Evolutionary conservation across 2,329 filamentous ascomycete genomes (phyloP), one percentile per base, ranked within the genome.

Genomic region (Pseudovirgaria hyperparasitica): DNA sequence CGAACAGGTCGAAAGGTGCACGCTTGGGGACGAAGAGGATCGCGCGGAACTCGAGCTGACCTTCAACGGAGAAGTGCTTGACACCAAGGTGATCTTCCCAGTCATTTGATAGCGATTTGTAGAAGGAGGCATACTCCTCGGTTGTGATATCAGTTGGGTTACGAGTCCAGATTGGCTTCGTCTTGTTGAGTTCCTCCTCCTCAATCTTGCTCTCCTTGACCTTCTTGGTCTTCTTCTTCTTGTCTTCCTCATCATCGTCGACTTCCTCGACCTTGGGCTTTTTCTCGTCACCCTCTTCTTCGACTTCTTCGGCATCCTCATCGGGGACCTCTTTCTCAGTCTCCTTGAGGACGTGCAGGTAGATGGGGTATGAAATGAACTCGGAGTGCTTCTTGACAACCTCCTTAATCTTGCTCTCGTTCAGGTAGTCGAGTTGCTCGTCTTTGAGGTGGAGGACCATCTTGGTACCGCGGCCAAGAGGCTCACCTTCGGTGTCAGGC

Each of bases 311-410:
- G 41, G 72, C 76, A 57, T 86, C 82, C 71, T 96, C 87, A 57
- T 96, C 90, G 40, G 87, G 87, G 39, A 96, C 85, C 72, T 98
- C 90, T 52, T 73, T 94, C 82, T 98, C 90, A 42, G 78, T 86
- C 82, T 98, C 90, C 81, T 98, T 98, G 61, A 81, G 65, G 55
- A 98, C 86, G 70, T 98, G 90, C 45, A 98, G 87, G 75, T 94
- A 98, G 79, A 98, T 98, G 56, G 90, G 90, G 75, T 98, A 98
- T 27, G 90, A 96, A 71, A 98, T 98, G 75, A 98, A 98, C 71
- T 98, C 90, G 57, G 90, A 96, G 81, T 98, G 90, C 82, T 98
- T 98, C 85, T 96, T 96, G 72, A 98, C 86, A 43, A 98, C 87
- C 73, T 98, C 90, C 82, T 98, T 98, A 72, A 98, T 80, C 74